Evolutionary conservation across 371 early-diverging fungal genomes (phyloP).

Genomic region (Apophysomyces elegans): DNA sequence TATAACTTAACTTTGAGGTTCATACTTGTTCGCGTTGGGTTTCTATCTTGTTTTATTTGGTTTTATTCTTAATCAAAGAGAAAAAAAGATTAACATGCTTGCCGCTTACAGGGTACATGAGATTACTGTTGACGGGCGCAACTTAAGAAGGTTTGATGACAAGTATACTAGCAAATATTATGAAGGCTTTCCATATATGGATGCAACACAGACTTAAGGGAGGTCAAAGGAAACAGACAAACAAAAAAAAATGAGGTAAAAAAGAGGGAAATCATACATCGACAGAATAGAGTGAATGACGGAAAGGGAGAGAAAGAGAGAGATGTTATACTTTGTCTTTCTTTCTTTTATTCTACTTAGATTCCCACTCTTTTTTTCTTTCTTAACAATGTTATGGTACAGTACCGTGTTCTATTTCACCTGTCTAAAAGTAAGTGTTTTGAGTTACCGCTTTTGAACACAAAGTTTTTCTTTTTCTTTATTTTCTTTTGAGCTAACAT

Average conservation of each 20-base stretch:
- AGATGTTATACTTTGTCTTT: not conserved
- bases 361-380: too few species aligned
- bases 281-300: not conserved
- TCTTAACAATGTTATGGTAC: too few species aligned
- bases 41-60: not conserved
- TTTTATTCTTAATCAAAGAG: not conserved
- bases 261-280: not conserved
- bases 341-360: not conserved
- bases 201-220: not conserved
- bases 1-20: not conserved
- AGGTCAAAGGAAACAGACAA: not conserved
- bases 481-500: too few species aligned
- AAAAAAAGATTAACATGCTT: not conserved
- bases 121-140: conserved; percentile 1
- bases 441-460: too few species aligned
- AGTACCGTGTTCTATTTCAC: too few species aligned
- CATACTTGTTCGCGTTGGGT: not conserved
- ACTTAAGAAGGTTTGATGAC: conserved; percentile 3
- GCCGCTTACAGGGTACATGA: not conserved
- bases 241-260: not conserved
- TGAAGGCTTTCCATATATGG: not conserved
- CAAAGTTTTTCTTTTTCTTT: too few species aligned
- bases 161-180: not conserved
- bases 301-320: not conserved
- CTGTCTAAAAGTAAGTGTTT: too few species aligned